These are phyloP conservation scores for Cornus florida DNA, from an alignment of 148 eudicot genomes.

Conservation along the genomic window DNA sequence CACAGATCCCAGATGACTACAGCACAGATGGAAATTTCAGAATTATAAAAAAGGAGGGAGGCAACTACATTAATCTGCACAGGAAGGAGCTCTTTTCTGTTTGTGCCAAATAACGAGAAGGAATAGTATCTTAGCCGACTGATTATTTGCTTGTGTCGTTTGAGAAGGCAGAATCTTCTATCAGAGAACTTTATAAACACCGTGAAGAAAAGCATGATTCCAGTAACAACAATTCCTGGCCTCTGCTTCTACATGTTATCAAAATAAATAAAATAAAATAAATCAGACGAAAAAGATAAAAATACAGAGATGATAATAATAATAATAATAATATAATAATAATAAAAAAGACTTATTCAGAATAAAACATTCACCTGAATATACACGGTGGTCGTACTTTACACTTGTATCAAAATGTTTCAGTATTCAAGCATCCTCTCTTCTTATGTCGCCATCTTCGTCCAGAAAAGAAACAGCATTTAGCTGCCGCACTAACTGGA, in stretches of 20 bases:
- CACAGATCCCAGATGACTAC: too few relatives aligned
- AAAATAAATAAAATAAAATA: not conserved
- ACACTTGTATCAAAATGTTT: slow-evolving; percentile 17
- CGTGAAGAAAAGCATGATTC: slow-evolving; percentile 9
- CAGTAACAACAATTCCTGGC: slow-evolving; percentile 7
- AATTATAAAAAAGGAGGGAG: too few relatives aligned
- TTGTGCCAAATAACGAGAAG: not conserved
- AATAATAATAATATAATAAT: not conserved
- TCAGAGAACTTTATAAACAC: slow-evolving; percentile 4
- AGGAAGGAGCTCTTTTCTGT: slow-evolving; percentile 6
- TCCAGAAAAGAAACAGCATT: slow-evolving; percentile 46
- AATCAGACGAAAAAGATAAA: not conserved
- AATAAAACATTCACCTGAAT: slow-evolving; percentile 40
- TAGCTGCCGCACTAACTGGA: slow-evolving; percentile 67
- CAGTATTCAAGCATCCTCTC: slow-evolving; percentile 40
- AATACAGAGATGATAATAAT: not conserved
- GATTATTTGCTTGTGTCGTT: slow-evolving; percentile 10
- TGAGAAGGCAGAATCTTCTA: slow-evolving; percentile 6
- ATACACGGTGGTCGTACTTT: slow-evolving; percentile 40
- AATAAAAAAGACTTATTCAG: not conserved
- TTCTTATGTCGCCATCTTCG: slow-evolving; percentile 52
- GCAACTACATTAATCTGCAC: not conserved
- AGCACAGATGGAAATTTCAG: too few relatives aligned
- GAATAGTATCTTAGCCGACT: slow-evolving; percentile 8
- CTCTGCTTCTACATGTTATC: slow-evolving; percentile 17